Percentiles rank a stretch among this genome's conserved stretches.
phyloP scores from a whole-genome alignment of 2,329 filamentous ascomycete species.

The Cyphellophora attinorum region DNA sequence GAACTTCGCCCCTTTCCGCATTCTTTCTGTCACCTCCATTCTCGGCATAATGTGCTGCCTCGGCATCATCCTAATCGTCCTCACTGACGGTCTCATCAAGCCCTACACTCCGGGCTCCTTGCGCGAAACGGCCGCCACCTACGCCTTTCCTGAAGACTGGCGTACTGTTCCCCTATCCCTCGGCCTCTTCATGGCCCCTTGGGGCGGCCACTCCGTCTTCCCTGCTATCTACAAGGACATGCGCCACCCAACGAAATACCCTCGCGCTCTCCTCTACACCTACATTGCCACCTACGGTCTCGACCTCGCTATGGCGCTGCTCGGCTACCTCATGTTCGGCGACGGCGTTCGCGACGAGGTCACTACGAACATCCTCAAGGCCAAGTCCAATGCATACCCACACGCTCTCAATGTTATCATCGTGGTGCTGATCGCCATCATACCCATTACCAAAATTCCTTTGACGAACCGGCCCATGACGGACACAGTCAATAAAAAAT shows the following conservation, averaged over 20 bases:
- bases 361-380: slow-evolving; percentile 77
- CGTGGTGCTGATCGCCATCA: slow-evolving; percentile 79
- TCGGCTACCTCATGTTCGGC: slow-evolving; percentile 90
- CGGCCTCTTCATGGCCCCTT: slow-evolving; percentile 77
- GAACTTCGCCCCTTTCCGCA: slow-evolving; percentile 71
- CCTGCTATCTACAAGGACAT: slow-evolving; percentile 76
- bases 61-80: slow-evolving; percentile 73
- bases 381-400: slow-evolving; percentile 56
- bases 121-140: slow-evolving; percentile 66
- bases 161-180: slow-evolving; percentile 77
- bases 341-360: slow-evolving; percentile 80
- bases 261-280: slow-evolving; percentile 63
- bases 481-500: slow-evolving; percentile 70
- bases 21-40: slow-evolving; percentile 83
- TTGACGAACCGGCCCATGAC: slow-evolving; percentile 77
- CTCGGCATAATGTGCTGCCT: slow-evolving; percentile 87
- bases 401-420: slow-evolving; percentile 64
- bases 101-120: slow-evolving; percentile 71
- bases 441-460: slow-evolving; percentile 91
- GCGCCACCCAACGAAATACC: slow-evolving; percentile 75
- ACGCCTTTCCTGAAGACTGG: slow-evolving; percentile 80
- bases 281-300: slow-evolving; percentile 82
- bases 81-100: slow-evolving; percentile 81
- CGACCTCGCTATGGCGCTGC: slow-evolving; percentile 70
- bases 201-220: slow-evolving; percentile 66